Percentiles rank a stretch among this genome's conserved stretches.
These are phyloP conservation scores for Aurantiochytrium sp. DNA, from an alignment of 108 stramenopile species.

Conservation along the genomic window DNA sequence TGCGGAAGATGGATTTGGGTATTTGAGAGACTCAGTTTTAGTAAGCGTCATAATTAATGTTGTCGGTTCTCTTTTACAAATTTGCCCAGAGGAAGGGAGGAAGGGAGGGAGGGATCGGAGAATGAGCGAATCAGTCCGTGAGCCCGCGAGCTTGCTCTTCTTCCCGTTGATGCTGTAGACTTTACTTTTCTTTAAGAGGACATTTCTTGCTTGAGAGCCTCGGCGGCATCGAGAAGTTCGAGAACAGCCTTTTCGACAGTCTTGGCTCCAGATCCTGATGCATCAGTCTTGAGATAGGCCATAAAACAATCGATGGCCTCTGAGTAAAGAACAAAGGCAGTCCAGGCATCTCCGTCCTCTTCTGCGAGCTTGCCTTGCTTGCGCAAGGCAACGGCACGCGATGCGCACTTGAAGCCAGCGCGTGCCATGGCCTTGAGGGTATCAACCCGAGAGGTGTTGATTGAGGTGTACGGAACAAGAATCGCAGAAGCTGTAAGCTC, in stretches of 20 bases:
- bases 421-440: background rate
- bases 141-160: background rate
- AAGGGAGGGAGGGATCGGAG: background rate
- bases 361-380: background rate
- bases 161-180: too few species aligned
- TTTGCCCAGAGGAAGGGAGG: background rate
- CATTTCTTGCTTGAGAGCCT: background rate
- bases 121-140: background rate
- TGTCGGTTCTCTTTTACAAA: background rate
- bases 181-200: background rate
- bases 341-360: background rate
- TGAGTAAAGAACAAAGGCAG: background rate
- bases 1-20: background rate
- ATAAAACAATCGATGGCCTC: background rate
- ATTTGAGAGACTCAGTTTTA: background rate
- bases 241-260: background rate
- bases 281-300: background rate
- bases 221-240: background rate
- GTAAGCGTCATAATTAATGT: background rate
- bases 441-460: background rate
- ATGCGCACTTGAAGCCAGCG: background rate
- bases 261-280: background rate
- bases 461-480: background rate
- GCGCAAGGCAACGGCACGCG: background rate
- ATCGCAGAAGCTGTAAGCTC: background rate